Evolutionary conservation across 2,329 filamentous ascomycete species (phyloP), one percentile per base, ranked within the genome.

Genomic region (Cercospora nicotianae): DNA sequence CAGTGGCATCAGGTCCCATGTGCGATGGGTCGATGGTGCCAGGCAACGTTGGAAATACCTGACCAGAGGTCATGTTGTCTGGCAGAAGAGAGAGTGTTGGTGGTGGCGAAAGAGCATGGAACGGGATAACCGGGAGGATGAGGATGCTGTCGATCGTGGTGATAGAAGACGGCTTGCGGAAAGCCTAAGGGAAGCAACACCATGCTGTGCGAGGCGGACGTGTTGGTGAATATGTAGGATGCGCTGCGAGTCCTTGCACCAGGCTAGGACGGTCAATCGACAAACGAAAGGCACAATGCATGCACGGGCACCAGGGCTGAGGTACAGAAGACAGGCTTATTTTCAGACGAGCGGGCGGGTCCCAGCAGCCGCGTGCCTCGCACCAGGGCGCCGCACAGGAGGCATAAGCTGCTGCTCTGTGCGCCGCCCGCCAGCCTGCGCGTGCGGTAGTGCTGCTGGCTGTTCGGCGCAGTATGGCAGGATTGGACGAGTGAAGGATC

Each of bases 191-290:
- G 61, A 60, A 70, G 67, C 63, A 67, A 65, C 58, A 69, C 65
- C 68, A 69, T 69, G 72, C 67, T 69, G 58, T 62, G 64, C 65
- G 73, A 71, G 70, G 62, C 61, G 73, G 73, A 72, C 70, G 75
- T 74, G 73, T 73, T 75, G 74, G 71, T 72, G 67, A 70, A 75
- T 76, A 74, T 72, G 74, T 76, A 76, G 72, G 72, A 73, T 72
- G 67, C 60, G 68, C 69, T 67, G 55, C 58, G 63, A 65, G 61
- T 69, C 65, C 63, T 61, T 64, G 65, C 57, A 57, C 66, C 63
- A 68, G 72, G 63, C 69, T 20, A 55, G 64, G 64, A 65, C 36
- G 5, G 31, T 64, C 63, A 62, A 58, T 66, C 63, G 70, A 69
- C 70, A 68, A 61, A 72, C 65, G 67, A 68, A 72, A 67, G 67